Conservation (phyloP, 371 early-diverging fungal species). For the Mucor velutinosus region DNA sequence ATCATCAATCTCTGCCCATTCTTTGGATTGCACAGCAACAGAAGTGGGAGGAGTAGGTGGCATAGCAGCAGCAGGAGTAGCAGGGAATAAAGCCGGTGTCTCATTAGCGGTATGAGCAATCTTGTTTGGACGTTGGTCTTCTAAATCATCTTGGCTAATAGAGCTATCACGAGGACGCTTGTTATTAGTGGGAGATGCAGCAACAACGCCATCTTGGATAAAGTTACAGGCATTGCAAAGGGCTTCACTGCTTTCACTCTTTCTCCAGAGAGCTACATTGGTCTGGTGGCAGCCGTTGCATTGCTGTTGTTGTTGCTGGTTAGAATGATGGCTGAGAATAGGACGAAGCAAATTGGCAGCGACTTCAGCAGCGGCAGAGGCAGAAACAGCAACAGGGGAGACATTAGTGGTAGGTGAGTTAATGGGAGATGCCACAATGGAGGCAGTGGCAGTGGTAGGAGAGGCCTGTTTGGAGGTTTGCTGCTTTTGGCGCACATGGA, state of each 20-base stretch:
- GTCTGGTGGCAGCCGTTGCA: slow-evolving; percentile 84
- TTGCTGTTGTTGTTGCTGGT: slow-evolving; percentile 9
- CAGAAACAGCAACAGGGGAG: background rate
- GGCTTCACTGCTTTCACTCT: slow-evolving; percentile 73
- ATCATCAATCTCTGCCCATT: slow-evolving; percentile 45
- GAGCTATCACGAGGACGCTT: slow-evolving; percentile 18
- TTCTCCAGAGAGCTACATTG: slow-evolving; percentile 84
- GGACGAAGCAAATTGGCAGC: slow-evolving; percentile 21
- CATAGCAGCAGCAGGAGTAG: slow-evolving; percentile 5
- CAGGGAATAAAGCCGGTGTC: slow-evolving; percentile 14
- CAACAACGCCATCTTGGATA: slow-evolving; percentile 33
- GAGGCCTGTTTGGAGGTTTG: slow-evolving; percentile 19
- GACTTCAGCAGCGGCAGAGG: background rate
- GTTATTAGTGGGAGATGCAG: background rate
- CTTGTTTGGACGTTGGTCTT: slow-evolving; percentile 1
- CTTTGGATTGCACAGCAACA: slow-evolving; percentile 35
- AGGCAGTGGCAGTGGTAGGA: background rate
- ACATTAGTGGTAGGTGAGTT: background rate
- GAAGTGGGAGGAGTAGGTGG: slow-evolving; percentile 11
- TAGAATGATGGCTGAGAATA: slow-evolving; percentile 12
- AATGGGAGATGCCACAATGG: background rate
- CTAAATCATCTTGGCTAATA: background rate
- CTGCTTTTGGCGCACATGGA: slow-evolving; percentile 62
- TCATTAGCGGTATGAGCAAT: background rate
- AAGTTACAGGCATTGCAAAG: slow-evolving; percentile 90